phyloP scores from a whole-genome alignment of 495 filamentous ascomycete genomes.

The Aspergillus mulundensis region DNA sequence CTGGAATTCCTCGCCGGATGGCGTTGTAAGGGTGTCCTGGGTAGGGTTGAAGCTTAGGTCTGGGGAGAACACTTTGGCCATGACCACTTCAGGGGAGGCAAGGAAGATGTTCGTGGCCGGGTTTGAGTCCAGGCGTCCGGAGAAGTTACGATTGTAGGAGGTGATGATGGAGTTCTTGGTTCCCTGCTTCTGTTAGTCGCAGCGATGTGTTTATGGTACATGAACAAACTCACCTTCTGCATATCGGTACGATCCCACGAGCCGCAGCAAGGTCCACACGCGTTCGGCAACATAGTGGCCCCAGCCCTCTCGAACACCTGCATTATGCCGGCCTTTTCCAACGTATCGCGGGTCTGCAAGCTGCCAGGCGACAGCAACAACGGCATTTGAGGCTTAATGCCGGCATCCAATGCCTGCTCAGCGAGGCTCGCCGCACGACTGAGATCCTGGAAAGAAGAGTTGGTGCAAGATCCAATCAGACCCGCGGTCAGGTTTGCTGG shows the following conservation, averaged over 20 bases:
- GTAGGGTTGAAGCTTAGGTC: constrained; percentile 50
- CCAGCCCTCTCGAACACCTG: not conserved
- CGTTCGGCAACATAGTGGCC: not conserved
- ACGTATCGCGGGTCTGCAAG: not conserved
- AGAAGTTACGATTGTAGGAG: not conserved
- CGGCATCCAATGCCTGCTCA: not conserved
- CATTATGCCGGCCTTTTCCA: not conserved
- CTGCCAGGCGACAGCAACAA: not conserved
- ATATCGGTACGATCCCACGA: not conserved
- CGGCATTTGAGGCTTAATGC: not conserved
- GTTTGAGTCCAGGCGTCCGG: no score
- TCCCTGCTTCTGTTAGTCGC: not conserved
- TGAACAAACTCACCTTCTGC: not conserved
- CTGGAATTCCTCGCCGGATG: constrained; percentile 23
- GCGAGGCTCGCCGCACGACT: not conserved
- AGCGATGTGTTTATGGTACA: not conserved
- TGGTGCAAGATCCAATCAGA: not conserved
- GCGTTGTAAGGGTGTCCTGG: no score
- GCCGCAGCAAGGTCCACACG: not conserved
- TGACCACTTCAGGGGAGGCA: no score
- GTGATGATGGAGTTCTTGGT: not conserved
- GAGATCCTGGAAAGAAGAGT: not conserved
- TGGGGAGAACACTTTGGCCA: constrained; percentile 61
- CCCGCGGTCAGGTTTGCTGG: not conserved
- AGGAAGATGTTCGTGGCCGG: no score